Base-by-base conservation (phyloP, 257 asterid species). In the Ballota nigra region DNA sequence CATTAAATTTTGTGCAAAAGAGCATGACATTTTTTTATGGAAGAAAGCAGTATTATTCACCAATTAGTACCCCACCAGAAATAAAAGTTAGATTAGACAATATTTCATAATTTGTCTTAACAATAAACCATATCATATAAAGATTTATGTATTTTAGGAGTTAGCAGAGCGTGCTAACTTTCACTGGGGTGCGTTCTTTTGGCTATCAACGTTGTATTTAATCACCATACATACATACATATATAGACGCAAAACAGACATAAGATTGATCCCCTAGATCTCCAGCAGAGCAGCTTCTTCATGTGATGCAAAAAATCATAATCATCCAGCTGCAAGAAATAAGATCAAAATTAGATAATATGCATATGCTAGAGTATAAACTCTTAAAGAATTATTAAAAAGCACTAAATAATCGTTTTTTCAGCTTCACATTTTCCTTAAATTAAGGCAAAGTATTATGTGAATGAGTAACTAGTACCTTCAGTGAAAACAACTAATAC, bases 281-380 rank as follows among this genome's bases (percentile, higher is more conserved):
- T 53, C 60, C 60, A 53, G 29, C 15, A 53, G 28, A 19, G 28
- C 29, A 53, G 13, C 60, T 19, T 53, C 10, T 53, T 20, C 63
- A 24, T 55, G 31, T 55, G 61, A 22, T 24, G 29, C 13, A 53
- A 1, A 19, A 52, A 19, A 19, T 53, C 29, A 9, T 53, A 18
- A 68, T 13, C 13, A 63, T 68, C 49, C 12, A 53, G 70, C 84
- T 80, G 81, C 81, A 71, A 62, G 69, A 71, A 53, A 58, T 70
- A 66, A 19, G 24, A 53, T 12, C 29, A 16, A 7, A 49, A 23
- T 49, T 57, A 45, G 58, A 38, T 56, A n/a, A 2, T 11, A 1
- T 43, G 36, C 36, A 69, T 8, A 22, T 13, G 53, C 6, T 45
- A 1, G 8, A 45, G 53, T 15, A 45, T 45, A 0, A 13, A 43